Evolutionary conservation across 2,329 filamentous ascomycete species (phyloP).

Genomic region (Trichoderma asperellum): DNA sequence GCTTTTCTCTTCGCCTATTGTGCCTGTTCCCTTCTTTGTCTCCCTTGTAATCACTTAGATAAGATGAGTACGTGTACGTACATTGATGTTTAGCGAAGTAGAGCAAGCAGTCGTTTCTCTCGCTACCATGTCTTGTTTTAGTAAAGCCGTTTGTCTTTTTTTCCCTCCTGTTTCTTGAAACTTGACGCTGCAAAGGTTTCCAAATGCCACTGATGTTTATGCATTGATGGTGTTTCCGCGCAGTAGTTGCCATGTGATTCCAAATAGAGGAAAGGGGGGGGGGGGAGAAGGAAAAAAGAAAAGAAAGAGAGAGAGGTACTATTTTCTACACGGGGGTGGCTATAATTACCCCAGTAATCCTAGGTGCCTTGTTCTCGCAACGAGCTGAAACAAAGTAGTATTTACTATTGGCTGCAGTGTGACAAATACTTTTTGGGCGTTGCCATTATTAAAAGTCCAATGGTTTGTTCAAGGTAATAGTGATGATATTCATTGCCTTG

Average conservation of each 20-base stretch:
- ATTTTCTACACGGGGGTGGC: background rate
- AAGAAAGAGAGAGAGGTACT: too few species aligned
- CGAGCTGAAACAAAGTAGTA: too few species aligned
- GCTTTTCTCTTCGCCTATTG: background rate
- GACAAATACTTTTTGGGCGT: background rate
- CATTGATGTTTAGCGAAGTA: background rate
- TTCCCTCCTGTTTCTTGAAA: background rate
- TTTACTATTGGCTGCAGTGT: background rate
- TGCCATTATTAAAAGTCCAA: background rate
- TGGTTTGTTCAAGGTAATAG: background rate
- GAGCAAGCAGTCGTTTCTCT: background rate
- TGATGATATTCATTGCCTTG: background rate
- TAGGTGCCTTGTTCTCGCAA: background rate
- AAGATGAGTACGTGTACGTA: background rate
- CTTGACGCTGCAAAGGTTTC: slow-evolving; percentile 7
- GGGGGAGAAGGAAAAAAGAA: too few species aligned
- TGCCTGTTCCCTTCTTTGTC: background rate
- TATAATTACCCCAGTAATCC: background rate
- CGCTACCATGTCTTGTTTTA: background rate
- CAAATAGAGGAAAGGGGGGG: too few species aligned
- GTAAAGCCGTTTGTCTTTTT: background rate
- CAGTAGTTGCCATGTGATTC: background rate
- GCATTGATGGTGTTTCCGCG: background rate
- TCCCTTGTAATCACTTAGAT: background rate
- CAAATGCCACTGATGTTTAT: background rate